Evolutionary conservation across 192 early-diverging fungal species (phyloP).

Genomic region (Coemansia sp.): DNA sequence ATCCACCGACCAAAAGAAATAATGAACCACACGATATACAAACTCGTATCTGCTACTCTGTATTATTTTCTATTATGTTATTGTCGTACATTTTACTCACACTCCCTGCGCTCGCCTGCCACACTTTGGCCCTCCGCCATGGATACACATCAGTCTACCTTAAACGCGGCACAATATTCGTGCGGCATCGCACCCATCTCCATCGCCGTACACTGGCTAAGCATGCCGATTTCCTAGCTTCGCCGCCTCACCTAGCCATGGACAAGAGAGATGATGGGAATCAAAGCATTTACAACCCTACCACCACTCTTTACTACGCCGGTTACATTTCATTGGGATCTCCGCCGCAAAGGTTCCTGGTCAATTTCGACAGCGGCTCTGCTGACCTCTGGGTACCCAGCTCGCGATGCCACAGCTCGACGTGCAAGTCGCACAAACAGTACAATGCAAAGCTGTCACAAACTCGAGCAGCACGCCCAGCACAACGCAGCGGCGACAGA

Average conservation of each 20-base stretch:
- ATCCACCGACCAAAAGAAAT: neutral
- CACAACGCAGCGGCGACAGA: neutral
- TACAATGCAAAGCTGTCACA: slow-evolving; percentile 20
- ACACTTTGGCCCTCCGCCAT: slow-evolving; percentile 7
- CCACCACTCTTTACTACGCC: slow-evolving; percentile 60
- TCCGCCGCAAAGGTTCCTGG: slow-evolving; percentile 67
- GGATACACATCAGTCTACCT: slow-evolving; percentile 43
- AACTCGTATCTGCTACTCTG: neutral
- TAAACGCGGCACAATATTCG: slow-evolving; percentile 43
- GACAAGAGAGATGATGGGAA: slow-evolving; percentile 1
- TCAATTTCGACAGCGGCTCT: slow-evolving; percentile 72
- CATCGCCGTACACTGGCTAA: slow-evolving; percentile 30
- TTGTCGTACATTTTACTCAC: neutral
- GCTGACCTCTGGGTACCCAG: slow-evolving; percentile 75
- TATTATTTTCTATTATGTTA: slow-evolving; percentile 1
- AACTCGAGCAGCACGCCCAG: neutral
- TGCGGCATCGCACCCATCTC: slow-evolving; percentile 32
- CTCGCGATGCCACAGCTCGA: slow-evolving; percentile 29
- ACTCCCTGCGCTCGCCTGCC: slow-evolving; percentile 8
- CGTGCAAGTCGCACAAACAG: slow-evolving; percentile 29
- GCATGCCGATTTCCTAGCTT: slow-evolving; percentile 30
- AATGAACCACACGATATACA: neutral
- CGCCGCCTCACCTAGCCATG: neutral
- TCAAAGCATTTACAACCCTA: slow-evolving; percentile 29
- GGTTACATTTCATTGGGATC: slow-evolving; percentile 67